A percentile compares a stretch with the other conserved stretches of the same genome.
Evolutionary conservation across 2,329 filamentous ascomycete species (phyloP).

Genomic region (Harringtonia aguacate): DNA sequence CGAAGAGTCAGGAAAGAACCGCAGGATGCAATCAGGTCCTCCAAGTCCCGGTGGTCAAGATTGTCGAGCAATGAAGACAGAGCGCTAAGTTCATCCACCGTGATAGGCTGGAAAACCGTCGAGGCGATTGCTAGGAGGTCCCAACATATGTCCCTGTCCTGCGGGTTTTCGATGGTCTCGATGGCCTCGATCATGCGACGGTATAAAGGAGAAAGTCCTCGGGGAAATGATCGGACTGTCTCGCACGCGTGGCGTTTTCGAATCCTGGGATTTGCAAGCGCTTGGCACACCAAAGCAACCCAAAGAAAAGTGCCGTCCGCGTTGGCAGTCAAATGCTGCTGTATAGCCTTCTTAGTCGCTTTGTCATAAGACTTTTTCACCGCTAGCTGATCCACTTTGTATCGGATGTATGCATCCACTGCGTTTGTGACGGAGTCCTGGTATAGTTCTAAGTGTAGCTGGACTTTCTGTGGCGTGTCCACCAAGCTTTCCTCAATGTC

Average conservation of each 20-base stretch:
- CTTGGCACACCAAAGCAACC: conserved; percentile 28
- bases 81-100: conserved; percentile 20
- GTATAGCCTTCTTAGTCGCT: conserved; percentile 10
- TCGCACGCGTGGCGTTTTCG: conserved; percentile 6
- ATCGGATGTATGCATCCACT: conserved; percentile 24
- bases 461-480: conserved; percentile 11
- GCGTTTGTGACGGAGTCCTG: conserved; percentile 14
- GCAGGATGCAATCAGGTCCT: conserved; percentile 21
- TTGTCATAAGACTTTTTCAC: conserved; percentile 16
- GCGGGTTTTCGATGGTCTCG: conserved; percentile 16
- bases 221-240: conserved; percentile 18
- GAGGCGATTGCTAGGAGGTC: conserved; percentile 21
- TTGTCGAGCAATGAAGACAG: conserved; percentile 11
- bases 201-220: conserved; percentile 26
- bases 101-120: conserved; percentile 24
- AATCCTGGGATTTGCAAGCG: conserved; percentile 12
- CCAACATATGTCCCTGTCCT: conserved; percentile 19
- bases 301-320: conserved; percentile 32
- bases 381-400: conserved; percentile 21
- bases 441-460: conserved; percentile 27
- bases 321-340: conserved; percentile 17
- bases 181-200: conserved; percentile 25
- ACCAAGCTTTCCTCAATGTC: conserved; percentile 22
- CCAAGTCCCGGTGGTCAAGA: conserved; percentile 10
- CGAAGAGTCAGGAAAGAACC: conserved; percentile 28